Percentiles rank a stretch among this genome's conserved stretches.
These are phyloP conservation scores for Primulina huaijiensis DNA, from an alignment of 257 asterid species.

Conservation along the genomic window DNA sequence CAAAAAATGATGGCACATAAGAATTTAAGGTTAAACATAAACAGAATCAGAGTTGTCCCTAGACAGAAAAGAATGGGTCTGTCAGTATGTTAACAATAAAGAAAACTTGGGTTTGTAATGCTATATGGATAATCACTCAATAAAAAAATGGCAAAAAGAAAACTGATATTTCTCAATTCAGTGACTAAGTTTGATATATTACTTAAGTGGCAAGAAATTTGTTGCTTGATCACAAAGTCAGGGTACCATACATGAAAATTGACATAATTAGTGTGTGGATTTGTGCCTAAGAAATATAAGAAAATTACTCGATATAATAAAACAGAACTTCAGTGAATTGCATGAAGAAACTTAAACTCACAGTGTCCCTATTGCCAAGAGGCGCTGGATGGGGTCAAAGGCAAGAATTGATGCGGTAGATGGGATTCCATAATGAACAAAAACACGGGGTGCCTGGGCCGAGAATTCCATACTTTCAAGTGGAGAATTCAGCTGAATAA, in stretches of 20 bases:
- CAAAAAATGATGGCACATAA: background rate
- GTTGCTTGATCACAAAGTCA: background rate
- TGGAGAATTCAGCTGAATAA: slow-evolving; percentile 33
- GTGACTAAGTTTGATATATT: too few relatives aligned
- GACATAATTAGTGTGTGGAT: slow-evolving; percentile 13
- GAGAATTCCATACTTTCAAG: slow-evolving; percentile 37
- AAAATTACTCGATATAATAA: background rate
- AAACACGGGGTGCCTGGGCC: slow-evolving; percentile 52
- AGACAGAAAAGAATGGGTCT: background rate
- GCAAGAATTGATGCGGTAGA: slow-evolving; percentile 81
- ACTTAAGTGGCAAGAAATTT: slow-evolving; percentile 1
- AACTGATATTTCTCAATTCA: slow-evolving; percentile 7
- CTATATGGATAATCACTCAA: slow-evolving; percentile 9
- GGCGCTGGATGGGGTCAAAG: slow-evolving; percentile 77
- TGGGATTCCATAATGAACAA: slow-evolving; percentile 92
- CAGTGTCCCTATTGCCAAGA: slow-evolving; percentile 92
- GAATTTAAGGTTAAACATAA: too few relatives aligned
- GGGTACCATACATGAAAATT: slow-evolving; percentile 10
- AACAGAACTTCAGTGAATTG: slow-evolving; percentile 15
- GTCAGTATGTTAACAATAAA: slow-evolving; percentile 3
- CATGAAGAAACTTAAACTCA: slow-evolving; percentile 39
- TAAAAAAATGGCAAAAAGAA: background rate
- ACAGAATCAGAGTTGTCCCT: background rate
- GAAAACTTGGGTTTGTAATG: background rate
- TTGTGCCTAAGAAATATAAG: background rate